A percentile compares a stretch with the other conserved stretches of the same genome.
Conservation (phyloP, 2,329 filamentous ascomycete species). For the Aspergillus fumigatus region DNA sequence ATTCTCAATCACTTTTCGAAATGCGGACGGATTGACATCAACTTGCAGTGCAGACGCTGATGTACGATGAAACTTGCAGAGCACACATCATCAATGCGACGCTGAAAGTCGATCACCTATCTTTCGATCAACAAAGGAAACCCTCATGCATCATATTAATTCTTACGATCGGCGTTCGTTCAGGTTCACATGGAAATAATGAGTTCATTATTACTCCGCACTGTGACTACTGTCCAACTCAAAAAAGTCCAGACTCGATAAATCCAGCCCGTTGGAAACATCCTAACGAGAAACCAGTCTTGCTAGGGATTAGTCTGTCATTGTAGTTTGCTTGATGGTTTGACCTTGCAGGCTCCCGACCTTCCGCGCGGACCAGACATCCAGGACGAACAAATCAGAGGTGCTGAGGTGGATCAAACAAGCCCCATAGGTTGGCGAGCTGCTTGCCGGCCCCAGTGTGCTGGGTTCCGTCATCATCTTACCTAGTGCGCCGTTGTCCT, state of each 20-base stretch:
- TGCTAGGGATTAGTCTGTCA: not conserved
- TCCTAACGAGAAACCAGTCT: not conserved
- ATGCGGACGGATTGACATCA: not conserved
- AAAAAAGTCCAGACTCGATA: not conserved
- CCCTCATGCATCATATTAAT: not conserved
- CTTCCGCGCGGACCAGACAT: not conserved
- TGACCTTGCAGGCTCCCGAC: not conserved
- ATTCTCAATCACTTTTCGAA: not conserved
- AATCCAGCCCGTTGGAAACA: not conserved
- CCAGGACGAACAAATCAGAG: not conserved
- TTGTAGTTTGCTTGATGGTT: not conserved
- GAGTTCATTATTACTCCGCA: not conserved
- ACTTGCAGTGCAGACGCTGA: not conserved
- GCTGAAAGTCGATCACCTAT: not conserved
- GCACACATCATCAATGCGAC: not conserved
- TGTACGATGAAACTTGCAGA: not conserved
- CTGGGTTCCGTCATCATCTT: conserved; percentile 4
- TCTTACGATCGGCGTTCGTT: not conserved
- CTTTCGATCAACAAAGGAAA: not conserved
- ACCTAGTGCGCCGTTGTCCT: not conserved
- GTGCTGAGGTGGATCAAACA: conserved; percentile 6
- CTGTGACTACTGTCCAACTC: not conserved
- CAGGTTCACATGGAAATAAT: not conserved
- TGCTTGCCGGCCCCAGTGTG: conserved; percentile 11
- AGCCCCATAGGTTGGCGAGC: conserved; percentile 1